Evolutionary conservation across 140 eudicot species (phyloP), one percentile per base, ranked within the genome.

Genomic region (Oenanthe javanica): DNA sequence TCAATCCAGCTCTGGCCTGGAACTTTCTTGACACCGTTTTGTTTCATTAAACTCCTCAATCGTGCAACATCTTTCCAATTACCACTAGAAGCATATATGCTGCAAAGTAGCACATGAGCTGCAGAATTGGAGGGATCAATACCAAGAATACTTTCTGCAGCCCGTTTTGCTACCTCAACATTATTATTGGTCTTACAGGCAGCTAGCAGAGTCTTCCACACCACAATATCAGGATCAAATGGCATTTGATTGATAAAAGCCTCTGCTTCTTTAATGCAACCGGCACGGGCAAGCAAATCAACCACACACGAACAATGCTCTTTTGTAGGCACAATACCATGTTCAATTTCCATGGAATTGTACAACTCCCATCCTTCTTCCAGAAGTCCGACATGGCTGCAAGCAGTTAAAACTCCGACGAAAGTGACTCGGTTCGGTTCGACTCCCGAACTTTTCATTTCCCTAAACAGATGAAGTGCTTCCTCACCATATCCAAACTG

Each of bases 1-100:
- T 86, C 87, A 80, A 86, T 81, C 89, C 89, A 86, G 81, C 89
- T 86, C 77, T 75, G 81, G 16, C 89, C 89, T 0, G 85, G 87
- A 77, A 83, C 81, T 86, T 83, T 83, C 63, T 23, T 86, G 36
- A 86, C 72, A 9, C 86, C 59, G 14, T 43, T 81, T 72, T 86
- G 85, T 79, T 82, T 86, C 89, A 86, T 86, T 82, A 72, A 81
- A 48, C 79, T 79, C 75, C 89, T 81, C 70, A 83, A 52, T 49
- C 14, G 36, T 1, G 87, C 85, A 42, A 86, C 84, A 78, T 86
- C 83, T 66, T 81, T 81, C 89, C 87, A 83, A 18, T 63, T 75
- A n/a, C 83, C 83, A n/a, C 61, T 38, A 64, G 85, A 72, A 72
- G 87, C 89, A 78, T 83, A 78, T 52, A 86, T 81, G 38, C 77